Evolutionary conservation across 2,329 filamentous ascomycete species (phyloP).

Genomic region (Penicillium crustosum): DNA sequence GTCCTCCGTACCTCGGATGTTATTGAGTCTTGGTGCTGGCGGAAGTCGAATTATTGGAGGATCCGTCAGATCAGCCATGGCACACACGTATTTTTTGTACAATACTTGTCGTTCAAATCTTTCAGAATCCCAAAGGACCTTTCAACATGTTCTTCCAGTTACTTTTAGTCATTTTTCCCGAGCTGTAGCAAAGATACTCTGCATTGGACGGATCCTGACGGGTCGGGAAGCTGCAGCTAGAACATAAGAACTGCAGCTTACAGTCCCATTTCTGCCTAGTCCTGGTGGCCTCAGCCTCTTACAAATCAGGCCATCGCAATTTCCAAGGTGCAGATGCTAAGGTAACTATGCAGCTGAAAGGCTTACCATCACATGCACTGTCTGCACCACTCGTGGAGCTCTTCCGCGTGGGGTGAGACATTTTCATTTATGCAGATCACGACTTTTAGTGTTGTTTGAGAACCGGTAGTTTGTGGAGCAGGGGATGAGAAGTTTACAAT

Average conservation of each 20-base stretch:
- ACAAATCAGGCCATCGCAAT: background rate
- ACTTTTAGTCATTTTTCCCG: background rate
- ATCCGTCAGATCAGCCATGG: background rate
- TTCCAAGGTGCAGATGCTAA: background rate
- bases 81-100: background rate
- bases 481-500: background rate
- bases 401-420: slow-evolving; percentile 9
- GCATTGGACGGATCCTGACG: background rate
- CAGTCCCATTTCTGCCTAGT: background rate
- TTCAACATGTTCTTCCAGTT: too few relatives aligned
- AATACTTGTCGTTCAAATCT: background rate
- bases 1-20: too few relatives aligned
- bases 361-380: background rate
- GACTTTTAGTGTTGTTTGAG: slow-evolving; percentile 13
- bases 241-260: background rate
- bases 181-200: background rate
- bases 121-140: background rate
- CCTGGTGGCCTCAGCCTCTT: background rate
- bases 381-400: background rate
- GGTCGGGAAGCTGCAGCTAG: slow-evolving; percentile 3
- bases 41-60: background rate
- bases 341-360: background rate
- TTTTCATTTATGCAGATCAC: background rate
- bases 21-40: background rate
- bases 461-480: slow-evolving; percentile 18